These are phyloP conservation scores for Botrytis byssoidea DNA, from an alignment of 2,329 filamentous ascomycete genomes.

Conservation along the genomic window DNA sequence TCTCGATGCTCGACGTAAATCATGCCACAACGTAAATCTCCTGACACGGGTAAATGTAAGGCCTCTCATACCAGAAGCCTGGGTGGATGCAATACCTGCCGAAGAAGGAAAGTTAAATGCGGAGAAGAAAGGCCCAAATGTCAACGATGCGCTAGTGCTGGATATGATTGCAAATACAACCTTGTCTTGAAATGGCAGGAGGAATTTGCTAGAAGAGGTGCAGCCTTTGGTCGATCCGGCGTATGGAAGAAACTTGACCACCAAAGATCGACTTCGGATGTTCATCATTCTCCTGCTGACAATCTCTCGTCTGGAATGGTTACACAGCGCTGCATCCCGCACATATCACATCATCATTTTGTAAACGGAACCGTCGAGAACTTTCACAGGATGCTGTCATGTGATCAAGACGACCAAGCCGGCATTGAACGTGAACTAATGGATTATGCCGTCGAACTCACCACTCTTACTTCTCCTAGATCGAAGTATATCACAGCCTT, in stretches of 20 bases:
- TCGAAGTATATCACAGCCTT: not conserved
- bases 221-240: not conserved
- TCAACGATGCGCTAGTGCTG: not conserved
- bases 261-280: not conserved
- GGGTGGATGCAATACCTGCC: not conserved
- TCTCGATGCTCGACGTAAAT: not conserved
- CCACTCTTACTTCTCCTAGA: not conserved
- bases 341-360: not conserved
- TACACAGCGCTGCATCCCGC: not conserved
- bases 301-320: not conserved
- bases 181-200: not conserved
- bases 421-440: not conserved
- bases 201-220: not conserved
- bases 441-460: not conserved
- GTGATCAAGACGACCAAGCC: not conserved
- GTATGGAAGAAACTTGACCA: not conserved
- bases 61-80: not conserved
- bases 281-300: not conserved
- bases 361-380: not conserved
- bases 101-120: not conserved
- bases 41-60: not conserved
- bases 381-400: not conserved
- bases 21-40: not conserved
- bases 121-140: not conserved
- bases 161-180: not conserved